Percentiles rank a stretch among this genome's conserved stretches.
These are phyloP conservation scores for Cenchrus fungigraminus DNA, from an alignment of 176 grass and related monocot genomes.

Conservation along the genomic window DNA sequence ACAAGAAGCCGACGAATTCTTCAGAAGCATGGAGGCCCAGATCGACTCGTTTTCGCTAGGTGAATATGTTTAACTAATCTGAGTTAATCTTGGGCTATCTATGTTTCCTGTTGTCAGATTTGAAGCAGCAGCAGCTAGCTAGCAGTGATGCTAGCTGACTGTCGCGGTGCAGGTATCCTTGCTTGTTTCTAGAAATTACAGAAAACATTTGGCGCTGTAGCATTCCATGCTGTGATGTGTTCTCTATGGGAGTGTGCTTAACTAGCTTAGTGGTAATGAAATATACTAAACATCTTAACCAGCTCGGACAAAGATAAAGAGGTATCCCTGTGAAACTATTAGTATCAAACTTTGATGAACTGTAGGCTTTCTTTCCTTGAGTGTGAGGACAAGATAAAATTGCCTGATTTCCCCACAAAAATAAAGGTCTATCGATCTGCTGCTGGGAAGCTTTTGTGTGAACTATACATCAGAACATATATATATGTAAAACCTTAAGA, in stretches of 20 bases:
- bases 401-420: not conserved
- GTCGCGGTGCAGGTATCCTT: slow-evolving; percentile 31
- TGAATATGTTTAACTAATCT: slow-evolving; percentile 40
- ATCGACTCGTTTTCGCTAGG: slow-evolving; percentile 61
- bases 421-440: too few species aligned
- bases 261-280: not conserved
- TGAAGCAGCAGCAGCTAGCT: slow-evolving; percentile 5
- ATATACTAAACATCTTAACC: not conserved
- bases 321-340: not conserved
- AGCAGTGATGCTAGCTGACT: not conserved
- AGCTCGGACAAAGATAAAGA: not conserved
- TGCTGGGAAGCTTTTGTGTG: not conserved
- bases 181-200: slow-evolving; percentile 15
- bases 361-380: not conserved
- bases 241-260: not conserved
- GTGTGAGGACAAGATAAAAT: not conserved
- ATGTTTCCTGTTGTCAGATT: slow-evolving; percentile 23
- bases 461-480: not conserved
- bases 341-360: not conserved
- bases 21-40: slow-evolving; percentile 74
- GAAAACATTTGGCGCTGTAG: slow-evolving; percentile 16
- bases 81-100: not conserved
- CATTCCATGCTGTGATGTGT: slow-evolving; percentile 20
- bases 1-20: slow-evolving; percentile 73
- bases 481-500: not conserved